These are phyloP conservation scores for Goffeauzyma gilvescens DNA, from an alignment of 768 basidiomycete species.

Conservation along the genomic window DNA sequence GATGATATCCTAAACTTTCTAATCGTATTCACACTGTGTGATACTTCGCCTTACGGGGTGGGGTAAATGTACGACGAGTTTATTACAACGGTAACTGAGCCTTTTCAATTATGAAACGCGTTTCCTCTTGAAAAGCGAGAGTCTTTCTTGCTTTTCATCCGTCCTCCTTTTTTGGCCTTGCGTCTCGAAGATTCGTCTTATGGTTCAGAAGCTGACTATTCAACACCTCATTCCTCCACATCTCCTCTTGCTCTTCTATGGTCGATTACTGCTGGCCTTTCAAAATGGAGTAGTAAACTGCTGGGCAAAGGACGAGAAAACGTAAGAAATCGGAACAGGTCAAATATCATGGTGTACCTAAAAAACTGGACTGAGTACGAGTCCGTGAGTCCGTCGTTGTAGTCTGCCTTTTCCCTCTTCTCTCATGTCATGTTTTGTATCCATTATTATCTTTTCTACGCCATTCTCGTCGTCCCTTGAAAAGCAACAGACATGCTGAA, in stretches of 20 bases:
- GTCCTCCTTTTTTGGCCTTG: too few species aligned
- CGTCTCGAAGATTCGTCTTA: too few species aligned
- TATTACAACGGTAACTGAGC: constrained; percentile 9
- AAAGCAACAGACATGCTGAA: neutral
- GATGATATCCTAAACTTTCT: constrained; percentile 5
- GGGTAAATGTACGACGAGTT: constrained; percentile 1
- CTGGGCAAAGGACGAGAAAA: neutral
- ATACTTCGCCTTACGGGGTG: neutral
- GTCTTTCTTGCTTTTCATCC: too few species aligned
- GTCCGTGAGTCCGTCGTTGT: constrained; percentile 15
- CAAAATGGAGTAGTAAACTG: neutral
- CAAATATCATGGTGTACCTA: constrained; percentile 26
- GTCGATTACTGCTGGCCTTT: neutral
- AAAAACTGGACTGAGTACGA: constrained; percentile 32
- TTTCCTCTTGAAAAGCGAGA: too few species aligned
- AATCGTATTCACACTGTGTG: constrained; percentile 10
- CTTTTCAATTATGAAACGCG: too few species aligned
- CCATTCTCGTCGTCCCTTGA: neutral
- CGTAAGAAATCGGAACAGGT: neutral
- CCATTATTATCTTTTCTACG: neutral
- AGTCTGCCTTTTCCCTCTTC: too few species aligned
- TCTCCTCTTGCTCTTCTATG: neutral
- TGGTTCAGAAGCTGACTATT: too few species aligned
- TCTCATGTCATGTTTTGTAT: too few species aligned
- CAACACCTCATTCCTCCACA: too few species aligned